A percentile compares a stretch with the other conserved stretches of the same genome.
Conservation (phyloP, 306 rosid species). For the Begonia loranthoides region DNA sequence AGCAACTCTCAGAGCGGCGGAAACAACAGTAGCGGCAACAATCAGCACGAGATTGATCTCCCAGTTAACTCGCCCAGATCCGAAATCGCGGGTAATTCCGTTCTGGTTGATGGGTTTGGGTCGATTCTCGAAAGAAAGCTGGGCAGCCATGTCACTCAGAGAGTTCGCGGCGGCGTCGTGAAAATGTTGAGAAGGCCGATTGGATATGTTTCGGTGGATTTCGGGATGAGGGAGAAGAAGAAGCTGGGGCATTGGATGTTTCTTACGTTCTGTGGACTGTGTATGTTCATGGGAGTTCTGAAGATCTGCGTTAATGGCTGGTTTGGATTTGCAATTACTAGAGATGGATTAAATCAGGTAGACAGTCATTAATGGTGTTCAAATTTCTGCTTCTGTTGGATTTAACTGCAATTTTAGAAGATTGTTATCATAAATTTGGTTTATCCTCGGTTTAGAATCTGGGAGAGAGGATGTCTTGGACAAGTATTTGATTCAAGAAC, state of each 20-base stretch:
- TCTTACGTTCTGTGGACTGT: constrained; percentile 62
- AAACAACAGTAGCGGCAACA: constrained; percentile 5
- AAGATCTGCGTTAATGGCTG: constrained; percentile 94
- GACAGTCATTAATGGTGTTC: not conserved
- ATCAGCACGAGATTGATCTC: constrained; percentile 56
- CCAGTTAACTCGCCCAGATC: constrained; percentile 62
- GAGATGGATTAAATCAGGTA: constrained; percentile 48
- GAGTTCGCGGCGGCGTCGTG: constrained; percentile 30
- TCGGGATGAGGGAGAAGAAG: constrained; percentile 57
- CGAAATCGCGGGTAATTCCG: constrained; percentile 24
- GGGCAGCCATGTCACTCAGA: constrained; percentile 37
- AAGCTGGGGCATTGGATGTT: constrained; percentile 90
- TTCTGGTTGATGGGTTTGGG: constrained; percentile 33
- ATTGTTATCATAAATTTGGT: too few species aligned
- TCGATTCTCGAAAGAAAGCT: constrained; percentile 37
- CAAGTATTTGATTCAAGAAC: too few species aligned
- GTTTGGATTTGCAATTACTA: constrained; percentile 87
- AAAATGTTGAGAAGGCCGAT: constrained; percentile 41
- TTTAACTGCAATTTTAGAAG: too few species aligned
- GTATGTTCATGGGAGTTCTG: constrained; percentile 70
- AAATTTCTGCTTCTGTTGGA: not conserved
- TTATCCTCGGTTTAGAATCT: too few species aligned
- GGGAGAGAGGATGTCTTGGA: too few species aligned
- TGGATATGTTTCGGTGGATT: constrained; percentile 45
- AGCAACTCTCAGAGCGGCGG: constrained; percentile 3